Percentiles rank a stretch among this genome's conserved stretches.
These are phyloP conservation scores for Pythium myriotylum DNA, from an alignment of 352 stramenopile genomes.

Conservation along the genomic window DNA sequence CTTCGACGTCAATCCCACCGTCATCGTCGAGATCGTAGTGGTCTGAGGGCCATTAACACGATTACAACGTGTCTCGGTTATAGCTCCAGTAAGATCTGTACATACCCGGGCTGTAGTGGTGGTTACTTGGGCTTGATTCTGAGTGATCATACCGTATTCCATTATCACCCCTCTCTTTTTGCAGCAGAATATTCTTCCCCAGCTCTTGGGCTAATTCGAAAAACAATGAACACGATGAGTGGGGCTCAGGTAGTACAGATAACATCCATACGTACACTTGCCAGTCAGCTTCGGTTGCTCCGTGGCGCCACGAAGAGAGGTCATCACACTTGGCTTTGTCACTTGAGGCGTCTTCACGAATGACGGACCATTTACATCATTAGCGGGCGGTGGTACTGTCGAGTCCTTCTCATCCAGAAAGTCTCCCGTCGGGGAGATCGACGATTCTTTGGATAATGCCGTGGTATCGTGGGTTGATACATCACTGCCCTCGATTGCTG, in stretches of 20 bases:
- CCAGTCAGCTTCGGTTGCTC: background rate
- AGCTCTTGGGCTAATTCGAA: conserved; percentile 26
- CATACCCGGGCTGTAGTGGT: conserved; percentile 46
- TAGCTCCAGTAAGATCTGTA: too few species aligned
- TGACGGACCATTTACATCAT: too few species aligned
- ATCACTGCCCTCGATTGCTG: conserved; percentile 19
- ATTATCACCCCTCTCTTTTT: background rate
- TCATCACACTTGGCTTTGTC: too few species aligned
- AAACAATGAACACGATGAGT: too few species aligned
- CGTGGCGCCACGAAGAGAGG: background rate
- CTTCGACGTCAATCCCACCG: background rate
- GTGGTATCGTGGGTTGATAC: background rate
- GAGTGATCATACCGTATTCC: conserved; percentile 9
- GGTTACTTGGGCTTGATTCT: conserved; percentile 39
- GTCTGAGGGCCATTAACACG: too few species aligned
- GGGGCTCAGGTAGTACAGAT: background rate
- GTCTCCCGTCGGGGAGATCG: background rate
- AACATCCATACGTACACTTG: too few species aligned
- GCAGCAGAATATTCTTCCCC: conserved; percentile 5
- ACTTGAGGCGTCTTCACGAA: too few species aligned
- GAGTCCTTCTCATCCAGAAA: background rate
- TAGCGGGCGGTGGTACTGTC: too few species aligned
- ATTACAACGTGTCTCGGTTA: too few species aligned
- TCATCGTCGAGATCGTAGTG: conserved; percentile 16
- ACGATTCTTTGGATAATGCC: background rate